A percentile compares a stretch with the other conserved stretches of the same genome.
phyloP scores from a whole-genome alignment of 2,329 filamentous ascomycete genomes.

The Calcarisporium arbuscula region DNA sequence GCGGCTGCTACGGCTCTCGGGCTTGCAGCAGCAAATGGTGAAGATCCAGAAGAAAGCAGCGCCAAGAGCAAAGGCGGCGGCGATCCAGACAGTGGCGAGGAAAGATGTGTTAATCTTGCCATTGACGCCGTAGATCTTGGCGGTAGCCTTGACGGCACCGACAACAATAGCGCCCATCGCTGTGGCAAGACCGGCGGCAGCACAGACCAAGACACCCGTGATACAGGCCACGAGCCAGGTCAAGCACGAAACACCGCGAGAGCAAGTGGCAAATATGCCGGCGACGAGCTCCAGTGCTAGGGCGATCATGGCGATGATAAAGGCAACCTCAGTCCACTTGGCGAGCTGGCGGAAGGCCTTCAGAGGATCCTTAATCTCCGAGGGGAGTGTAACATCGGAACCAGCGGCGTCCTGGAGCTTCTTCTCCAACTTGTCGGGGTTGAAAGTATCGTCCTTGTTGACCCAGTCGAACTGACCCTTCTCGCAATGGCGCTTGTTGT shows the following conservation, averaged over 20 bases:
- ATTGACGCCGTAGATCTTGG: conserved; percentile 66
- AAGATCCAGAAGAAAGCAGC: conserved; percentile 87
- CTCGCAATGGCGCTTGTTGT: conserved; percentile 58
- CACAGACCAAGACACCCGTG: conserved; percentile 48
- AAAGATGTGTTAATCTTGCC: conserved; percentile 62
- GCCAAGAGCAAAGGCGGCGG: conserved; percentile 67
- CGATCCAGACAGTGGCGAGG: conserved; percentile 71
- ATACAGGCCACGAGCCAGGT: conserved; percentile 71
- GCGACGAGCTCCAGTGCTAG: conserved; percentile 68
- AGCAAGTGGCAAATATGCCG: conserved; percentile 78
- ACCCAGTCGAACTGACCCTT: conserved; percentile 71
- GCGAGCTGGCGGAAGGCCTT: conserved; percentile 66
- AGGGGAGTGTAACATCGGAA: conserved; percentile 58
- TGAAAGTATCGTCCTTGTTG: conserved; percentile 61
- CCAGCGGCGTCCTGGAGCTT: conserved; percentile 41
- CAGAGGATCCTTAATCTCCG: conserved; percentile 59
- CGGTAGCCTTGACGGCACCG: conserved; percentile 42
- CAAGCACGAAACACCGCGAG: conserved; percentile 71
- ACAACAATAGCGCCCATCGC: conserved; percentile 65
- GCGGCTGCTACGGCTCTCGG: conserved; percentile 23
- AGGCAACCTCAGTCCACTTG: conserved; percentile 79
- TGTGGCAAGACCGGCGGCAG: conserved; percentile 66
- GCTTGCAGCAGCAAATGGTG: conserved; percentile 84
- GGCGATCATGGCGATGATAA: conserved; percentile 64
- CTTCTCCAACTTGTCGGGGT: conserved; percentile 48